Conservation (phyloP, 1,284 basidiomycete species). For the Austroboletus rostrupii region DNA sequence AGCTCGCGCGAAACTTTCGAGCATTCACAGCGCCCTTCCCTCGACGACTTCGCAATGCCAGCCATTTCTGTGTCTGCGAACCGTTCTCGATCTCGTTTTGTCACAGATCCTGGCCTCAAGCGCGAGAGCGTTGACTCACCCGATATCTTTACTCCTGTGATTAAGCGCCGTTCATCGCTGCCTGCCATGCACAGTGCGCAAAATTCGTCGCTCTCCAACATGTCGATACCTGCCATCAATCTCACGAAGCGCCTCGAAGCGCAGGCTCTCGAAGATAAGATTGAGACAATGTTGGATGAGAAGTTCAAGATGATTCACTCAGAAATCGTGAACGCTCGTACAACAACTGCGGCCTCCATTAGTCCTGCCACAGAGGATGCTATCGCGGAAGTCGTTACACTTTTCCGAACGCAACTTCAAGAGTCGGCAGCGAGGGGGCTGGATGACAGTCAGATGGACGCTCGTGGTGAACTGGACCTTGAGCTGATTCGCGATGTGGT, state of each 20-base stretch:
- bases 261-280: constrained; percentile 53
- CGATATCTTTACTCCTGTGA: constrained; percentile 49
- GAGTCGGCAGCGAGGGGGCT: constrained; percentile 54
- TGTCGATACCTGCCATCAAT: constrained; percentile 46
- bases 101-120: constrained; percentile 48
- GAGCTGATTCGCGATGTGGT: constrained; percentile 68
- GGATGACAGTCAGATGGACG: constrained; percentile 67
- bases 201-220: constrained; percentile 38
- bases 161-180: constrained; percentile 56
- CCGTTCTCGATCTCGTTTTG: constrained; percentile 46
- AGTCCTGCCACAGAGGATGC: constrained; percentile 51
- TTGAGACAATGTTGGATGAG: constrained; percentile 61
- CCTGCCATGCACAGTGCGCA: constrained; percentile 49
- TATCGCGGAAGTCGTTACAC: constrained; percentile 60
- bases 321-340: constrained; percentile 34
- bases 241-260: constrained; percentile 55
- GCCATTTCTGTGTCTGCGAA: constrained; percentile 56
- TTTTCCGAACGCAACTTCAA: constrained; percentile 64
- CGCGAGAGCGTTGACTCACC: constrained; percentile 28
- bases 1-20: constrained; percentile 63
- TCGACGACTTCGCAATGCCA: constrained; percentile 69
- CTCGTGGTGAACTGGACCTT: constrained; percentile 71
- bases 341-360: constrained; percentile 25
- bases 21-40: constrained; percentile 59
- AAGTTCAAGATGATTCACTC: constrained; percentile 54